Base-by-base conservation (phyloP, 73 alveolate species). In the Paramecium octaurelia region DNA sequence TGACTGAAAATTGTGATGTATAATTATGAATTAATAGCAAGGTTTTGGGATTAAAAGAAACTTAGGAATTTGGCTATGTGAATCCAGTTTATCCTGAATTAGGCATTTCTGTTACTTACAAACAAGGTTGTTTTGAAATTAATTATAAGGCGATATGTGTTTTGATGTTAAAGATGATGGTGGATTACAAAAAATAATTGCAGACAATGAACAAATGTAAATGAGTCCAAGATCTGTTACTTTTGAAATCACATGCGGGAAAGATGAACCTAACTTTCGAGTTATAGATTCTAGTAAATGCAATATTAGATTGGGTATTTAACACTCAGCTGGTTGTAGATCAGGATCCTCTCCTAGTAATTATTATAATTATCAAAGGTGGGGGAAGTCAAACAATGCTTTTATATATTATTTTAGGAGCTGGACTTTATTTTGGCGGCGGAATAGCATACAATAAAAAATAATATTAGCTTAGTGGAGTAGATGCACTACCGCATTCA, bases 1-100 rank as follows among this genome's bases (percentile, higher is more conserved):
- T 80, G 9, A 80, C 91, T 0, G 91, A 80, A 46, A 80, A 80
- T 80, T 80, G 91, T 16, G 91, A 80, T 80, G 75, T 80, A 80
- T 34, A 34, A 10, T 23, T 4, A 23, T 27, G 31, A 40, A 1
- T 64, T 21, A 64, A 54, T 18, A 2, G 6, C 0, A 31, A 64
- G 84, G 84, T 64, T 24, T 35, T 80, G 24, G 91, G 91, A 73
- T 73, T 73, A 38, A 73, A 73, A 73, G 87, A 73, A 38, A 73
- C 87, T 29, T 11, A 73, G n/a, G 60, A 73, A 36, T 73, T 73
- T 73, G 87, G 59, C 8, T 73, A 73, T 38, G 29, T 73, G 8
- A 73, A 73, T 73, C 87, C 87, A 36, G 29, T 40, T 10, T 73
- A 36, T 38, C 87, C 87, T 35, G 87, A 73, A 73, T 36, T 36